Base-by-base conservation (phyloP, 805 yeast species). In the Deakozyma indianensis region DNA sequence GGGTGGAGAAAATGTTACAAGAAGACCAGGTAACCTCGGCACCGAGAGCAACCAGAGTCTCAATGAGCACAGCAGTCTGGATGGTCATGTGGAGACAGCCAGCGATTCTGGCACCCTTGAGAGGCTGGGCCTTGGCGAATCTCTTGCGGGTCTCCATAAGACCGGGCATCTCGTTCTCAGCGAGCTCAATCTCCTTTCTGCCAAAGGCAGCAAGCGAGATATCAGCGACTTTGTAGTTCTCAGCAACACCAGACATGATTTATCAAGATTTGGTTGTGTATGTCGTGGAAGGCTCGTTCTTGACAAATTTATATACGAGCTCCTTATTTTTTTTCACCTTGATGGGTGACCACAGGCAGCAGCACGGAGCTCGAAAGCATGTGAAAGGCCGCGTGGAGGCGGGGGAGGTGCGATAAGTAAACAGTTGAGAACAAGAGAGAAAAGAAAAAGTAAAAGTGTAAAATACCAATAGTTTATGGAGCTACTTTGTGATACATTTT, bases 21-120 rank as follows among this genome's bases (percentile, higher is more conserved):
- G 96, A 86, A 53, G 96, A 78, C 98, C 98, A 90, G 63, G 98
- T 92, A 53, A 90, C 97, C 77, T 90, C 98, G 53, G 98, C 98
- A 75, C 98, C 98, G 60, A 90, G 78, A 55, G 95, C 95, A 62
- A 78, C 84, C 62, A 92, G 78, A 58, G 98, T 90, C 78, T 90
- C 98, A 63, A 92, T 92, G 70, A 90, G 78, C 55, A 90, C 97
- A 58, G 97, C 98, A 62, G 98, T 92, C 75, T 90, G 98, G 64
- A 92, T 83, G 69, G 98, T 90, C 97, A 92, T 92, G 76, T 90
- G 98, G 66, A 90, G 77, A 77, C 98, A 90, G 65, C 97, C 98
- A 55, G 97, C 97, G 62, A 90, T 80, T 74, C 96, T 82, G 57
- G 98, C 97, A 61, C 97, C 98, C 70, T 84, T 83, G 70, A 90